Evolutionary conservation across 2,329 filamentous ascomycete species (phyloP), one percentile per base, ranked within the genome.

Genomic region (Hymenoscyphus fraxineus): DNA sequence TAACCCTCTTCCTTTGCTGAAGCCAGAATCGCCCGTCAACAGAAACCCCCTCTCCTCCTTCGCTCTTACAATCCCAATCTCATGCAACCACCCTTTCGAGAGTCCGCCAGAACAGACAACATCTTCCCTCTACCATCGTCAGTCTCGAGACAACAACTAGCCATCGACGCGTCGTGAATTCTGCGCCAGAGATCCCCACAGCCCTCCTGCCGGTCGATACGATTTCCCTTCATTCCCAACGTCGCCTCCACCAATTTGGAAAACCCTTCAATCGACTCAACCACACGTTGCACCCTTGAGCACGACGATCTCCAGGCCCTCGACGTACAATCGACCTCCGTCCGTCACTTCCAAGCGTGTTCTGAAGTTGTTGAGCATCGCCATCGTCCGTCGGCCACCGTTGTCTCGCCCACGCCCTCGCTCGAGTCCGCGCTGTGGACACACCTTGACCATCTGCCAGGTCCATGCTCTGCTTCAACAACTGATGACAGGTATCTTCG

Each of bases 401-500:
- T 55, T 54, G 55, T 55, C 35, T 59, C 55, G 32, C 56, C 56
- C 56, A 27, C 41, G 27, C 59, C 44, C 63, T 54, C 35, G 39
- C 32, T 65, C 65, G 65, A 71, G 67, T 68, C 63, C 58, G 44
- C 64, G 60, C 35, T 63, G 61, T 62, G 65, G 61, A 63, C 60
- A 58, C 60, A 63, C 58, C 59, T 60, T 59, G 56, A 63, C 39
- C 44, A 63, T 54, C 44, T 54, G 57, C 47, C 61, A 56, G 41
- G 54, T 63, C 58, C 35, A 62, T 61, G 55, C 44, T 63, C 61
- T 47, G 47, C 51, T 64, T 62, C 60, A 38, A 66, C 68, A 69
- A 69, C 72, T 71, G 69, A 74, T 74, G 73, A 74, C 62, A 65
- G 66, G 63, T 61, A 64, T 65, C 63, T 58, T 64, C 65, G 61